Evolutionary conservation across 805 yeast species (phyloP).

Genomic region (Metschnikowia colocasiae): DNA sequence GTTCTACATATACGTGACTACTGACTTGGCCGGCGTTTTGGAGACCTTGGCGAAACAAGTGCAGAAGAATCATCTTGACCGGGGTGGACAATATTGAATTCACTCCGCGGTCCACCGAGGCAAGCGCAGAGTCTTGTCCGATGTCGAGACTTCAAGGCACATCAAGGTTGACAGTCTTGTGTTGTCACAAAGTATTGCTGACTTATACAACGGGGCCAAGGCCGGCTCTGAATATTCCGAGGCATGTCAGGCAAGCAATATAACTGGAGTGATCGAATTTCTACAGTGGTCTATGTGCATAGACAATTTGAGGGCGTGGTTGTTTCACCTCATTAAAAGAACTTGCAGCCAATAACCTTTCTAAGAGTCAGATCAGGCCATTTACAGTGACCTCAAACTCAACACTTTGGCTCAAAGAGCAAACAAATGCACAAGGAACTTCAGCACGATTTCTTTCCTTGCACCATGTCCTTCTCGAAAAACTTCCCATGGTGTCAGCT

Average conservation of each 20-base stretch:
- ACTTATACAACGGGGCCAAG: slow-evolving; percentile 29
- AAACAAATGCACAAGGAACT: slow-evolving; percentile 34
- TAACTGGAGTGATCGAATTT: slow-evolving; percentile 31
- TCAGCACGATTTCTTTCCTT: slow-evolving; percentile 32
- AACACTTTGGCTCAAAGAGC: slow-evolving; percentile 28
- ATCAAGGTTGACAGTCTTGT: slow-evolving; percentile 31
- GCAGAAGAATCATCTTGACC: slow-evolving; percentile 28
- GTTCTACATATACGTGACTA: slow-evolving; percentile 22
- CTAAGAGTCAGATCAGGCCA: slow-evolving; percentile 16
- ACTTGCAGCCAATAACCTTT: slow-evolving; percentile 14
- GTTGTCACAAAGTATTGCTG: slow-evolving; percentile 27
- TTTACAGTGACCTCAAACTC: slow-evolving; percentile 21
- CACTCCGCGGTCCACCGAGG: slow-evolving; percentile 34
- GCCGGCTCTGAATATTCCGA: slow-evolving; percentile 32
- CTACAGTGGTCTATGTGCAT: slow-evolving; percentile 27
- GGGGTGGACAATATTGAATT: slow-evolving; percentile 38
- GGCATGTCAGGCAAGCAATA: slow-evolving; percentile 31
- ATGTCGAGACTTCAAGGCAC: slow-evolving; percentile 18
- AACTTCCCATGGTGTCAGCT: slow-evolving; percentile 42
- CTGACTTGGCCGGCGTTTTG: slow-evolving; percentile 16
- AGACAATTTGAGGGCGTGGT: slow-evolving; percentile 25
- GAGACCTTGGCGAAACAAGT: slow-evolving; percentile 14
- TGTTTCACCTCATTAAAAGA: slow-evolving; percentile 14
- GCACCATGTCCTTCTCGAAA: slow-evolving; percentile 28
- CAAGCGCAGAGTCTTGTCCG: slow-evolving; percentile 22